Evolutionary conservation across 371 early-diverging fungal genomes (phyloP).

Genomic region (Mucor indicus): DNA sequence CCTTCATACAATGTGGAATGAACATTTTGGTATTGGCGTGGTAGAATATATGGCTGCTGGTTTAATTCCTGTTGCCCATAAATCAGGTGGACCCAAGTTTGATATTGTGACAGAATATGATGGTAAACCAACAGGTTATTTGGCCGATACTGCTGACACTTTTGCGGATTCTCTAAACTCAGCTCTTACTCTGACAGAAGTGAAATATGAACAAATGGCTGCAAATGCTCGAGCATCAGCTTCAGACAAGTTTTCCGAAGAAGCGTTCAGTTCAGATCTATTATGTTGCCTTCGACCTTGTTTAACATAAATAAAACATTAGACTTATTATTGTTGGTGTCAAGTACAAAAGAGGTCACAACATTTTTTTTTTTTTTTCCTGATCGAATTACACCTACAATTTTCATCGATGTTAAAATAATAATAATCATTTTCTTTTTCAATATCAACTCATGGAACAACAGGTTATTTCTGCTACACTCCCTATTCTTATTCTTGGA

Average conservation of each 20-base stretch:
- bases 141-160: constrained; percentile 62
- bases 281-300: constrained; percentile 36
- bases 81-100: constrained; percentile 91
- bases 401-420: background rate
- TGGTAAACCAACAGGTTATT: constrained; percentile 51
- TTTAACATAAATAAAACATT: constrained; percentile 13
- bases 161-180: constrained; percentile 64
- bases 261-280: constrained; percentile 52
- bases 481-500: constrained; percentile 42
- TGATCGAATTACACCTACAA: no score
- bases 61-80: constrained; percentile 84
- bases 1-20: constrained; percentile 94
- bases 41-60: constrained; percentile 98
- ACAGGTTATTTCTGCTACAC: constrained; percentile 16
- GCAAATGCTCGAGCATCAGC: constrained; percentile 63
- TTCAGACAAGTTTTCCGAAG: constrained; percentile 68
- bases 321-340: background rate
- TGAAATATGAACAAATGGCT: constrained; percentile 48
- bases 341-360: no score
- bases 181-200: constrained; percentile 43
- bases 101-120: constrained; percentile 79
- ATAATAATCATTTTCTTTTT: background rate
- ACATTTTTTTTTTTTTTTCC: background rate
- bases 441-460: constrained; percentile 14
- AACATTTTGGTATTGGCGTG: constrained; percentile 97